These are phyloP conservation scores for Porodaedalea pini DNA, from an alignment of 1,284 basidiomycete genomes.

Conservation along the genomic window DNA sequence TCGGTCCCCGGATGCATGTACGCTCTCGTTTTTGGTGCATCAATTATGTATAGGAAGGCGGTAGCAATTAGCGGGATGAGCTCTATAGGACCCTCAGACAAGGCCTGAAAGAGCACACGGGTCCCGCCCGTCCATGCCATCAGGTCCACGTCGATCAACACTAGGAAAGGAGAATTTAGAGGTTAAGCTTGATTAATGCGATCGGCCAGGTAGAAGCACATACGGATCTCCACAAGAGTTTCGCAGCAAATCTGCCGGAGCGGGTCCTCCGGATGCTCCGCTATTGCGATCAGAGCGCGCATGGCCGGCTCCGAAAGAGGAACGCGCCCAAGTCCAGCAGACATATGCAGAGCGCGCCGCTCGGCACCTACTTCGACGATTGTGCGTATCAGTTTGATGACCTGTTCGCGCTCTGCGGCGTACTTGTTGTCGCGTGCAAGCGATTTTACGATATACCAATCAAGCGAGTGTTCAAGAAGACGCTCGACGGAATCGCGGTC, in stretches of 20 bases:
- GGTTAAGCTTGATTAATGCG: constrained; percentile 26
- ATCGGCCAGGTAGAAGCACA: constrained; percentile 27
- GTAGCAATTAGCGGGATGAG: constrained; percentile 82
- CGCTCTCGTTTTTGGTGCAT: constrained; percentile 79
- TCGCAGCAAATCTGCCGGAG: constrained; percentile 83
- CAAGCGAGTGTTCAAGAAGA: constrained; percentile 61
- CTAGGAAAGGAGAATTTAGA: constrained; percentile 35
- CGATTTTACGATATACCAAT: constrained; percentile 91
- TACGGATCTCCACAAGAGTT: constrained; percentile 89
- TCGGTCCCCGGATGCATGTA: constrained; percentile 84
- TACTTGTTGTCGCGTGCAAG: constrained; percentile 83
- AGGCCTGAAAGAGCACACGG: constrained; percentile 79
- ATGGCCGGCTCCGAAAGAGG: constrained; percentile 76
- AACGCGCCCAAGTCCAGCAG: constrained; percentile 44
- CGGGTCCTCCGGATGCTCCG: constrained; percentile 90
- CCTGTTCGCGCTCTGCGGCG: constrained; percentile 89
- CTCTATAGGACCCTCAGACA: constrained; percentile 87
- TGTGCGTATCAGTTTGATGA: constrained; percentile 86
- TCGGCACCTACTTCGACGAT: constrained; percentile 73
- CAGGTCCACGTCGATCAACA: constrained; percentile 82
- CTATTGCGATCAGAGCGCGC: constrained; percentile 87
- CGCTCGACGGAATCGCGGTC: constrained; percentile 63
- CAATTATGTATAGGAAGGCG: constrained; percentile 81
- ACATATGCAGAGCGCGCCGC: constrained; percentile 41
- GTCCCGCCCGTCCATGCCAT: constrained; percentile 82